Base-by-base conservation (phyloP, 73 alveolate genomes). In the Paramecium tetraurelia region DNA sequence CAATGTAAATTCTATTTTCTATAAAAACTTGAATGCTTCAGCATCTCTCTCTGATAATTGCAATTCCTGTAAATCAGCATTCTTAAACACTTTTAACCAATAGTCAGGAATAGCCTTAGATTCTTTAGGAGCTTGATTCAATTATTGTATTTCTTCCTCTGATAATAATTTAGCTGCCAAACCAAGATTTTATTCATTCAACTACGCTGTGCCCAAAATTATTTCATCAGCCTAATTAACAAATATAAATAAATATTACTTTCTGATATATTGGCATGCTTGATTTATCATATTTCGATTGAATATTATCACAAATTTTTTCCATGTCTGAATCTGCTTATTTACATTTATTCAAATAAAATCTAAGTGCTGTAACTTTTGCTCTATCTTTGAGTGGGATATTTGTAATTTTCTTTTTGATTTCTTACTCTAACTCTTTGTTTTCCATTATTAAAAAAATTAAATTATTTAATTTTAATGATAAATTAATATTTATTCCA, bases 401-500 rank as follows among this genome's bases (percentile, higher is more conserved):
- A 80, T 41, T 44, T 7, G 70, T 7, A 22, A 80, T 80, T 46
- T 80, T 80, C 72, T 80, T 44, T 14, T 33, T 80, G 75, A 80
- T 80, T 80, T 80, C 70, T 46, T 80, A 44, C 48, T 80, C 90
- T 35, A 80, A 80, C 70, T 80, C 90, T 48, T 80, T 24, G 72
- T 80, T 72, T 36, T 72, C 86, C 86, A 72, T 72, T 72, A 72
- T 72, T 72, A 72, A 72, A 63, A 27, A 63, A 63, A 63, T 31
- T 63, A 3, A 63, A 63, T 63, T 63, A 63, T 53, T 53, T 53
- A 53, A 53, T 53, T 53, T 53, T 53, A 53, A 53, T 53, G 69
- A 53, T 53, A 53, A n/a, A 18, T 53, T 18, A 53, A 53, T 53
- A 53, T n/a, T 53, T 53, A 18, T 53, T 53, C 21, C 11, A 31